Evolutionary conservation across 2,329 filamentous ascomycete genomes (phyloP).

Genomic region (Cryphonectria japonica): DNA sequence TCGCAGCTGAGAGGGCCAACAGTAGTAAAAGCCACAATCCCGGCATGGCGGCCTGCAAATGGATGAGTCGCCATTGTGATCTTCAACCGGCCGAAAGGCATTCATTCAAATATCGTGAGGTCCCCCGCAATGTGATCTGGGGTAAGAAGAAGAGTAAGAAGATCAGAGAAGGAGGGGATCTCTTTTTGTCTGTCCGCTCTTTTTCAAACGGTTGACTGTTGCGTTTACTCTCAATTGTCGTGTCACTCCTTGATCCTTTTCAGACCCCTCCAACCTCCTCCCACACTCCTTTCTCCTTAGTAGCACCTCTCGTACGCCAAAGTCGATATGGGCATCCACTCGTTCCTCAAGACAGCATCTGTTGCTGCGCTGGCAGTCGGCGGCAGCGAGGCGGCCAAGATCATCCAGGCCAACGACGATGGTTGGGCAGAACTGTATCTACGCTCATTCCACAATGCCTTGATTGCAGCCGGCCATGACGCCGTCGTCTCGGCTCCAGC

Average conservation of each 20-base stretch:
- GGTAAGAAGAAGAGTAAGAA: neutral
- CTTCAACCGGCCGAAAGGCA: neutral
- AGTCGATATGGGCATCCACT: constrained; percentile 23
- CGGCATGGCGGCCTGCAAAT: neutral
- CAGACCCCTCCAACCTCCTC: neutral
- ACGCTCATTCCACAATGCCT: constrained; percentile 59
- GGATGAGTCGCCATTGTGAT: neutral
- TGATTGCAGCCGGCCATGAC: constrained; percentile 60
- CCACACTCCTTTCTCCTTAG: neutral
- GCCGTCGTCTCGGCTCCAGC: constrained; percentile 69
- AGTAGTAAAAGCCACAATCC: neutral
- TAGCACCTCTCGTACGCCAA: neutral
- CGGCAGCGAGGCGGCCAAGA: constrained; percentile 38
- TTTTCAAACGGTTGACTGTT: neutral
- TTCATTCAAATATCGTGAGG: constrained; percentile 4
- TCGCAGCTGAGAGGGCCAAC: neutral
- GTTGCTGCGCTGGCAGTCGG: constrained; percentile 17
- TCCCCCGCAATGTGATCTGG: neutral
- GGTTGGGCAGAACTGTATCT: constrained; percentile 74
- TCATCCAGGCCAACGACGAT: constrained; percentile 72
- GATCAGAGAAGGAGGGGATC: neutral
- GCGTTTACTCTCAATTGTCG: neutral
- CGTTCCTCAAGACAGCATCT: constrained; percentile 21
- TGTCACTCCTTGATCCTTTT: constrained; percentile 2
- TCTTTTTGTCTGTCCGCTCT: neutral